Percentiles rank a stretch among this genome's conserved stretches.
Conservation (phyloP, 2,329 filamentous ascomycete genomes). For the Capronia coronata region DNA sequence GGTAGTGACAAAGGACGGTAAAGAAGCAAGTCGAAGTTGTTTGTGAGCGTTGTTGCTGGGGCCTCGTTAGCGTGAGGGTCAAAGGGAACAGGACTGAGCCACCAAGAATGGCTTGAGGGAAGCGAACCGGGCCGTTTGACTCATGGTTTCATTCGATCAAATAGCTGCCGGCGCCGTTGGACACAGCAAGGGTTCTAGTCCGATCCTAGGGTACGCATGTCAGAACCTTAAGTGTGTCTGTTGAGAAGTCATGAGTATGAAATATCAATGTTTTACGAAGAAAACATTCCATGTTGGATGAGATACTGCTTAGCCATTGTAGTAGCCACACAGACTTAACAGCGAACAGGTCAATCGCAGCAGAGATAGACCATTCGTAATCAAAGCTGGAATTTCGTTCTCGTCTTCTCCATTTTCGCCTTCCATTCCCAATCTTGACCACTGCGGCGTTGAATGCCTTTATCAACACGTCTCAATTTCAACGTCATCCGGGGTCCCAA, state of each 20-base stretch:
- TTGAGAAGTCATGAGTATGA: neutral
- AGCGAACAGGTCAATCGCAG: no score
- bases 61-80: no score
- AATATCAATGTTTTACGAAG: no score
- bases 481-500: slow-evolving; percentile 76
- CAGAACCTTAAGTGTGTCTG: neutral
- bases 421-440: slow-evolving; percentile 97
- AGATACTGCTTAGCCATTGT: no score
- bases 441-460: slow-evolving; percentile 69
- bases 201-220: neutral
- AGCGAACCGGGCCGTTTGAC: neutral
- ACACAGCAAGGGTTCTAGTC: neutral
- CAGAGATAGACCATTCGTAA: no score
- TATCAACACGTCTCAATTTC: slow-evolving; percentile 85
- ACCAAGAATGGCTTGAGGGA: no score
- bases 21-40: neutral
- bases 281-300: no score
- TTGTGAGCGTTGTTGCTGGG: neutral
- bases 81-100: no score
- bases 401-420: slow-evolving; percentile 84
- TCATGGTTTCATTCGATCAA: neutral
- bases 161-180: neutral
- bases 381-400: slow-evolving; percentile 86
- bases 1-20: neutral
- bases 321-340: no score